Evolutionary conservation across 371 early-diverging fungal species (phyloP).

Genomic region (Sanchytrium tribonematis): DNA sequence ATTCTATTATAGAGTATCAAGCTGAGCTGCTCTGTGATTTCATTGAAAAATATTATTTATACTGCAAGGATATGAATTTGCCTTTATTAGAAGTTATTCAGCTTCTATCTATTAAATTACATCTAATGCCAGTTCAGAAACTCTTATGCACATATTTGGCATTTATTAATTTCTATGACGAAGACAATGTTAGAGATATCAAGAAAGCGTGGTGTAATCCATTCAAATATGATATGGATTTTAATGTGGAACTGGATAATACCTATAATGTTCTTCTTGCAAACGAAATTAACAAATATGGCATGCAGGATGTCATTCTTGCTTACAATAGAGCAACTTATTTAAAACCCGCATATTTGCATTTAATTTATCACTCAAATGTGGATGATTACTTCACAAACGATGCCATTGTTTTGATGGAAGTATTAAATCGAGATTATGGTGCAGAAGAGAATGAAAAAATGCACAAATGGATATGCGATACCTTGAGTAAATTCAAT

Average conservation of each 20-base stretch:
- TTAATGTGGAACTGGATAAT: not conserved
- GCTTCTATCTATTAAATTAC: not conserved
- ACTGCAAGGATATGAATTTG: not conserved
- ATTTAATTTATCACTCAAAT: not conserved
- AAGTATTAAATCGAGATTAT: not conserved
- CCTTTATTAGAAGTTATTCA: not conserved
- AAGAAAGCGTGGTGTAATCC: not conserved
- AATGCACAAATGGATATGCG: not conserved
- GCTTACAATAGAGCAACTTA: not conserved
- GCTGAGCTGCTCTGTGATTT: not conserved
- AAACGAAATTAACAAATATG: not conserved
- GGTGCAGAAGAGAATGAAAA: not conserved
- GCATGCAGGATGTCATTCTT: not conserved
- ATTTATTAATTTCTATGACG: not conserved
- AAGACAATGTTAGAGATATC: not conserved
- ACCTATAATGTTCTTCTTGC: not conserved
- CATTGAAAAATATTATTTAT: not conserved
- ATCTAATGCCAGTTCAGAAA: not conserved
- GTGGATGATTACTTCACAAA: not conserved
- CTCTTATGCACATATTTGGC: not conserved
- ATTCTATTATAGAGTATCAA: not conserved
- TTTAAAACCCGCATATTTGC: slow-evolving; percentile 1
- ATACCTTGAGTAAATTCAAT: not conserved
- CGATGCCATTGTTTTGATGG: not conserved
- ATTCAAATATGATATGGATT: not conserved